Conservation (phyloP, 768 basidiomycete genomes). For the Xerocomus potaroensis region DNA sequence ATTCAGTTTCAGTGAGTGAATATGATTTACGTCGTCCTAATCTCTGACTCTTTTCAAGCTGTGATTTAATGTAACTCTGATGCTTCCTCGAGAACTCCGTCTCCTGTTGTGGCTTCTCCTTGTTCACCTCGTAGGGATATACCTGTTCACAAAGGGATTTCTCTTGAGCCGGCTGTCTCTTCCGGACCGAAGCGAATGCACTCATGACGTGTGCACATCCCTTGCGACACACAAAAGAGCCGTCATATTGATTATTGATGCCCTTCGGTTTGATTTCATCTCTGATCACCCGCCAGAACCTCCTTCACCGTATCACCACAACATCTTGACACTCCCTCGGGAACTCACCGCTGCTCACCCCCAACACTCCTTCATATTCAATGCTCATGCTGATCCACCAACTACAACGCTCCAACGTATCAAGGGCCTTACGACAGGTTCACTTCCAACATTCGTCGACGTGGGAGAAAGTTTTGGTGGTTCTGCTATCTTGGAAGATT, state of each 20-base stretch:
- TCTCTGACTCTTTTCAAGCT: background rate
- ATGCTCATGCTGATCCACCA: conserved; percentile 90
- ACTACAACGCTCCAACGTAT: conserved; percentile 93
- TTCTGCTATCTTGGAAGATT: conserved; percentile 83
- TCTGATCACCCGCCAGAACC: conserved; percentile 58
- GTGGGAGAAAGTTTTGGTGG: conserved; percentile 91
- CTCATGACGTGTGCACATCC: conserved; percentile 41
- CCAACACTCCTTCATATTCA: conserved; percentile 76
- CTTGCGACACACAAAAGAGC: conserved; percentile 72
- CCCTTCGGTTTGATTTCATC: conserved; percentile 92
- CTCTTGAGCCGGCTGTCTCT: conserved; percentile 64
- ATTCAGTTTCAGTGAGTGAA: background rate
- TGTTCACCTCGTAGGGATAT: conserved; percentile 74
- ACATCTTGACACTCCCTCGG: conserved; percentile 74
- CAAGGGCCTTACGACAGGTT: conserved; percentile 93
- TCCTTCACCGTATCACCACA: conserved; percentile 68
- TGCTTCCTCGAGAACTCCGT: conserved; percentile 13
- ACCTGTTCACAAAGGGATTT: conserved; percentile 90
- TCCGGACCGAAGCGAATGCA: conserved; percentile 40
- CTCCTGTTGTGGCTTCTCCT: conserved; percentile 57
- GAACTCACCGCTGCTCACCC: conserved; percentile 65
- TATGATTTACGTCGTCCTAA: background rate
- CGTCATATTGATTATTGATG: conserved; percentile 84
- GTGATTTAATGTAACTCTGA: conserved; percentile 12
- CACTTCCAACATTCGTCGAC: conserved; percentile 93